Base-by-base conservation (phyloP, 345 rosid genomes). In the Limnanthes douglasii region DNA sequence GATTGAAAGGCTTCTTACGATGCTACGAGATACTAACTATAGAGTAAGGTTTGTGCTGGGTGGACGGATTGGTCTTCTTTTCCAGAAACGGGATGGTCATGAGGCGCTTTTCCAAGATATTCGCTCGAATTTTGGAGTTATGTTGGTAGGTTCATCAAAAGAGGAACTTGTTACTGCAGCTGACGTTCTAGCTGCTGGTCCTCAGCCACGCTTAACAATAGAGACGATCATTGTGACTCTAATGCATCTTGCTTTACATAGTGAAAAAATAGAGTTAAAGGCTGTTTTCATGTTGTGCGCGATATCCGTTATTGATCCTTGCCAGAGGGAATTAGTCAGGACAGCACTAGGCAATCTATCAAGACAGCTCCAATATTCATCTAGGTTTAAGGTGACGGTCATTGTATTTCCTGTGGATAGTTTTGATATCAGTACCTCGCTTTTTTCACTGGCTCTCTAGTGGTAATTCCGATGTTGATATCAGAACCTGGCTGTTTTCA, bases 51-150 rank as follows among this genome's bases (percentile, higher is more conserved):
- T 69, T 49, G 67, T 56, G 25, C 48, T 78, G 53, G 84, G 75
- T 26, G 70, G 62, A 53, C 45, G 56, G 22, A 75, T 88, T 64
- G 80, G 74, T 53, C 68, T 82, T 69, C 79, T 88, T 13, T 83
- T 88, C 57, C 83, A 82, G 54, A 88, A 95, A 35, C 83, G 97
- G 97, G 97, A 88, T 50, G 97, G 97, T 9, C 97, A 88, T 46
- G 74, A 59, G 54, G 95, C 78, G 40, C 74, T 88, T 46, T 83
- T 83, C 45, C 73, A 67, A 53, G 97, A 88, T 71, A 69, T 78
- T 46, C 78, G 97, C 59, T 73, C 76, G 59, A 75, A 69, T 53
- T 88, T 88, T 69, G 93, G 85, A 23, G 49, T 71, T 42, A 38
- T 28, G 22, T 36, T 88, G 68, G 86, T 88, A 41, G 41, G 56